Conservation (phyloP, 352 stramenopile species). For the Phytophthora nicotianae region DNA sequence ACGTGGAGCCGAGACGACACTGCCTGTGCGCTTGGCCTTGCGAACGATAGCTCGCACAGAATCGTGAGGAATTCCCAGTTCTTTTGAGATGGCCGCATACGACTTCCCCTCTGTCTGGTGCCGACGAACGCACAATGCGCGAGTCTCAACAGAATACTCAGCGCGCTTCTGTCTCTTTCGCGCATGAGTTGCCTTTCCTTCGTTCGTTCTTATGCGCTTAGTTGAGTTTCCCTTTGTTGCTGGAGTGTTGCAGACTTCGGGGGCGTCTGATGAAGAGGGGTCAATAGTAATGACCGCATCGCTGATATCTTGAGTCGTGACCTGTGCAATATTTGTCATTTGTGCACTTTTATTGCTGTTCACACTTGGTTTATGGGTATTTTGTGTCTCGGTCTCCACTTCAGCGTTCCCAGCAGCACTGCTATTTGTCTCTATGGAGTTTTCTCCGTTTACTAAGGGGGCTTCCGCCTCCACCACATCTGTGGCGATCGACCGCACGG, state of each 20-base stretch:
- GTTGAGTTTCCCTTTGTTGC: background rate
- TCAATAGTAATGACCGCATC: background rate
- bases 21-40: conserved; percentile 67
- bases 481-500: conserved; percentile 56
- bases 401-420: background rate
- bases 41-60: conserved; percentile 69
- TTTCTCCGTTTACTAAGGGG: background rate
- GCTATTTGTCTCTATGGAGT: background rate
- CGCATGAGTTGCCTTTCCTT: background rate
- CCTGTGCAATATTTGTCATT: background rate
- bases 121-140: conserved; percentile 55
- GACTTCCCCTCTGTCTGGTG: conserved; percentile 60
- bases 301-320: background rate
- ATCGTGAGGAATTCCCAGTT: conserved; percentile 61
- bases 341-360: background rate
- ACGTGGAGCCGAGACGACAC: conserved; percentile 51
- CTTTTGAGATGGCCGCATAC: conserved; percentile 57
- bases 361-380: background rate
- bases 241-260: background rate
- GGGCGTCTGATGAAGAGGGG: background rate
- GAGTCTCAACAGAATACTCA: conserved; percentile 65
- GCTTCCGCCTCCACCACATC: conserved; percentile 26
- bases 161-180: conserved; percentile 43
- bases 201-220: background rate
- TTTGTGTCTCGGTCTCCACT: background rate